phyloP scores from a whole-genome alignment of 2,329 filamentous ascomycete species.

The Phialemonium atrogriseum region DNA sequence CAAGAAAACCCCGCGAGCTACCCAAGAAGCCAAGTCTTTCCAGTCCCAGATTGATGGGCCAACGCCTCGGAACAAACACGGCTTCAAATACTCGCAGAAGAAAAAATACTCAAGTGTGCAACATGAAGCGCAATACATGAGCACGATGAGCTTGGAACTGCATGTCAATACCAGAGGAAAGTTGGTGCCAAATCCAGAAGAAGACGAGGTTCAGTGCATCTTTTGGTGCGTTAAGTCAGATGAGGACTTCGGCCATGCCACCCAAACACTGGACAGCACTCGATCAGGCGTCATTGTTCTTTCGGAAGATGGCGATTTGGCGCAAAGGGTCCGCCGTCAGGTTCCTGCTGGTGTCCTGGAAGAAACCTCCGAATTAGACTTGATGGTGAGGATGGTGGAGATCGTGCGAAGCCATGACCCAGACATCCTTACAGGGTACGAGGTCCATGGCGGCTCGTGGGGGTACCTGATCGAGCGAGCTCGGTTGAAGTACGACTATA shows the following conservation, averaged over 20 bases:
- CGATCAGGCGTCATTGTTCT: slow-evolving; percentile 67
- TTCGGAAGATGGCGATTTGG: slow-evolving; percentile 51
- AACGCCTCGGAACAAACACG: slow-evolving; percentile 73
- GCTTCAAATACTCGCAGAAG: slow-evolving; percentile 79
- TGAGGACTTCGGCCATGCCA: slow-evolving; percentile 46
- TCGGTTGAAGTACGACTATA: slow-evolving; percentile 75
- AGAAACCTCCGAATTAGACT: slow-evolving; percentile 72
- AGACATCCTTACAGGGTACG: slow-evolving; percentile 88
- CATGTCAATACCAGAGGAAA: slow-evolving; percentile 81
- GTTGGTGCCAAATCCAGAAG: slow-evolving; percentile 78
- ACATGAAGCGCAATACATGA: slow-evolving; percentile 90
- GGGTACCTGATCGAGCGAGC: slow-evolving; percentile 92
- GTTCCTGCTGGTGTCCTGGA: slow-evolving; percentile 55
- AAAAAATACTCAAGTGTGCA: slow-evolving; percentile 66
- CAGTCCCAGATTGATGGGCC: slow-evolving; percentile 84
- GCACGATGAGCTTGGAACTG: slow-evolving; percentile 86
- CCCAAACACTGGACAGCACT: slow-evolving; percentile 36
- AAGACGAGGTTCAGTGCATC: slow-evolving; percentile 80
- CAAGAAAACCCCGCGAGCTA: slow-evolving; percentile 5
- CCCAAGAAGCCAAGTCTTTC: slow-evolving; percentile 17
- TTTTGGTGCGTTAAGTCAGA: slow-evolving; percentile 87
- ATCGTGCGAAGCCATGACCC: slow-evolving; percentile 80
- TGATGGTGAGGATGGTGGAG: slow-evolving; percentile 79
- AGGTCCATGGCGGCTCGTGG: slow-evolving; percentile 91
- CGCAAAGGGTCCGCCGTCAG: slow-evolving; percentile 53